Percentiles rank a stretch among this genome's conserved stretches.
Evolutionary conservation across 371 early-diverging fungal genomes (phyloP).

Genomic region (Sporodiniella umbellata): DNA sequence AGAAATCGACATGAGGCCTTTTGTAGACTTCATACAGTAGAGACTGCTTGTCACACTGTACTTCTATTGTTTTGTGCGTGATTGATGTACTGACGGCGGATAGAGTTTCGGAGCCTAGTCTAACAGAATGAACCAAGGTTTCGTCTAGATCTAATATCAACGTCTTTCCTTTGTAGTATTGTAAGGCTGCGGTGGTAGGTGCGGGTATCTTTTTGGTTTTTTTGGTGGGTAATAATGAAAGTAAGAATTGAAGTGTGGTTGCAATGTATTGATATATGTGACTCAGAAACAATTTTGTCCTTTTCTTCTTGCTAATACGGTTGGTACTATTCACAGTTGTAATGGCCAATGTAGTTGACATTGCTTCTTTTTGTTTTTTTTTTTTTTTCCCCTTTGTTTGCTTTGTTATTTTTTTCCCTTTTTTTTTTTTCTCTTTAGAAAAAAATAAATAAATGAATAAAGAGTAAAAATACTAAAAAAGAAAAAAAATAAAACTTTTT

Average conservation of each 20-base stretch:
- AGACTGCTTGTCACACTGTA: conserved; percentile 84
- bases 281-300: conserved; percentile 10
- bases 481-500: too few relatives aligned
- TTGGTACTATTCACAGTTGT: conserved; percentile 4
- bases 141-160: conserved; percentile 96
- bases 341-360: conserved; percentile 15
- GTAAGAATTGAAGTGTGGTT: conserved; percentile 9
- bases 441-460: too few relatives aligned
- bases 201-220: conserved; percentile 14
- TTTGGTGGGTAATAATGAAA: conserved; percentile 4
- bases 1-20: conserved; percentile 93
- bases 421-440: not conserved
- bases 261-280: conserved; percentile 15
- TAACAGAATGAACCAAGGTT: conserved; percentile 89
- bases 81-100: conserved; percentile 28
- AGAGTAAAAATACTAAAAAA: too few relatives aligned
- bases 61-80: conserved; percentile 69
- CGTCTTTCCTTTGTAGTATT: conserved; percentile 67
- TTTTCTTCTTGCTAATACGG: conserved; percentile 3
- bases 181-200: not conserved
- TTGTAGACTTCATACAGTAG: conserved; percentile 95
- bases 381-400: not conserved
- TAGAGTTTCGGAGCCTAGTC: conserved; percentile 27
- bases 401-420: not conserved
- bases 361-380: not conserved